Conservation (phyloP, 352 stramenopile species). For the Phytophthora constricta region DNA sequence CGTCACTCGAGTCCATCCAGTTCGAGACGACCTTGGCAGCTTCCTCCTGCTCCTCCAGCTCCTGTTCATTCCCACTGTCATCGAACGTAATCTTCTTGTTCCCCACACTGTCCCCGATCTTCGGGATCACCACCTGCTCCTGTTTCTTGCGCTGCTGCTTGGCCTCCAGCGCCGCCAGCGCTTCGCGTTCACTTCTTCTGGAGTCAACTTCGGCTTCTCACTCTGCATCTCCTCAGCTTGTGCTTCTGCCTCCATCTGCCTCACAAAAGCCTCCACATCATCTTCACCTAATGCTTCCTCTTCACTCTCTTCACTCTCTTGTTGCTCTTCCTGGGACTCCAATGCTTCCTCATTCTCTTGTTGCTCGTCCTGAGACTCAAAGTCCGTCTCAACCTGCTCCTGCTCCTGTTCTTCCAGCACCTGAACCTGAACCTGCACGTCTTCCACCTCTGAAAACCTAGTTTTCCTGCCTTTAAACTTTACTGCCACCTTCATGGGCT, state of each 20-base stretch:
- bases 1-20: conserved; percentile 70
- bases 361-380: conserved; percentile 13
- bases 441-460: conserved; percentile 19
- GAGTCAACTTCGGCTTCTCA: conserved; percentile 23
- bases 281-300: conserved; percentile 24
- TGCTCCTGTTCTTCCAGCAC: conserved; percentile 10
- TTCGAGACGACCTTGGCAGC: conserved; percentile 36
- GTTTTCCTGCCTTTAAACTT: conserved; percentile 35
- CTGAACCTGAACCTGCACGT: conserved; percentile 1
- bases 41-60: conserved; percentile 36
- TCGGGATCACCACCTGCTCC: conserved; percentile 35
- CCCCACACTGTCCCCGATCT: conserved; percentile 25
- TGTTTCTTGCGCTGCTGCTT: conserved; percentile 46
- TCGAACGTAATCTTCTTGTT: conserved; percentile 85
- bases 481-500: conserved; percentile 22
- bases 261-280: conserved; percentile 49
- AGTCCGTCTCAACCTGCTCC: conserved; percentile 11
- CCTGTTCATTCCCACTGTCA: conserved; percentile 67
- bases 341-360: conserved; percentile 1
- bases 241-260: conserved; percentile 34
- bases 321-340: conserved; percentile 7
- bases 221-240: background rate
- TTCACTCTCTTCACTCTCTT: background rate
- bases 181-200: conserved; percentile 37
- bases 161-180: conserved; percentile 63